Conservation (phyloP, 75 land plant genomes). For the Pinus tabuliformis region DNA sequence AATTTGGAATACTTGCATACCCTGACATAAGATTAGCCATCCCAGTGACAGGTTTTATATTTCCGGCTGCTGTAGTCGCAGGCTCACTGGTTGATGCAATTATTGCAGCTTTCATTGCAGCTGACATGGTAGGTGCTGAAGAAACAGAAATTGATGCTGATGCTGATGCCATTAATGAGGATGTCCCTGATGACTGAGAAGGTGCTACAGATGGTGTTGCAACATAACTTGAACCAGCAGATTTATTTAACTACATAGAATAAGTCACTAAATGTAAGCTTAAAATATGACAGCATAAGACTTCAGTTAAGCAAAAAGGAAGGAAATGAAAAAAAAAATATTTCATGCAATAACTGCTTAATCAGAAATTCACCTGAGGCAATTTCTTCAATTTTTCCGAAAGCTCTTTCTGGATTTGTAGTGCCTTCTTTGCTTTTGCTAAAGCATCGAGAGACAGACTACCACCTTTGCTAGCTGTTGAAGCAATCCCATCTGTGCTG, state of each 20-base stretch:
- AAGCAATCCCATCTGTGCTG: conserved; percentile 70
- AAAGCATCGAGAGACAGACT: conserved; percentile 79
- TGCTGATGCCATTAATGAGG: conserved; percentile 5
- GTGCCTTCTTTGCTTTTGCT: conserved; percentile 80
- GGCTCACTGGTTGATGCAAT: background rate
- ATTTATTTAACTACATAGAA: conserved; percentile 42
- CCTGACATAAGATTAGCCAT: conserved; percentile 21
- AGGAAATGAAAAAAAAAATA: conserved; percentile 2
- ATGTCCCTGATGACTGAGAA: background rate
- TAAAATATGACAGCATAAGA: conserved; percentile 3
- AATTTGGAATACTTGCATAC: conserved; percentile 35
- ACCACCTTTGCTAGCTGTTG: conserved; percentile 63
- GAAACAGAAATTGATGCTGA: conserved; percentile 12
- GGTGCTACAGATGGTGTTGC: conserved; percentile 16
- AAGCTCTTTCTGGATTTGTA: conserved; percentile 82
- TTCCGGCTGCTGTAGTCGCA: conserved; percentile 19
- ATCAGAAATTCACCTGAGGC: conserved; percentile 45
- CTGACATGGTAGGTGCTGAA: conserved; percentile 13
- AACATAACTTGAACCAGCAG: conserved; percentile 24
- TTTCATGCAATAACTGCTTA: background rate
- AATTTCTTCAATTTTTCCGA: conserved; percentile 84
- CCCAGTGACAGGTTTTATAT: conserved; percentile 23
- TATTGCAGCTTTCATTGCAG: conserved; percentile 15
- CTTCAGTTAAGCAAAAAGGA: background rate
- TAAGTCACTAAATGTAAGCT: background rate